phyloP scores from a whole-genome alignment of 331 rosid species.

The Cydonia oblonga region DNA sequence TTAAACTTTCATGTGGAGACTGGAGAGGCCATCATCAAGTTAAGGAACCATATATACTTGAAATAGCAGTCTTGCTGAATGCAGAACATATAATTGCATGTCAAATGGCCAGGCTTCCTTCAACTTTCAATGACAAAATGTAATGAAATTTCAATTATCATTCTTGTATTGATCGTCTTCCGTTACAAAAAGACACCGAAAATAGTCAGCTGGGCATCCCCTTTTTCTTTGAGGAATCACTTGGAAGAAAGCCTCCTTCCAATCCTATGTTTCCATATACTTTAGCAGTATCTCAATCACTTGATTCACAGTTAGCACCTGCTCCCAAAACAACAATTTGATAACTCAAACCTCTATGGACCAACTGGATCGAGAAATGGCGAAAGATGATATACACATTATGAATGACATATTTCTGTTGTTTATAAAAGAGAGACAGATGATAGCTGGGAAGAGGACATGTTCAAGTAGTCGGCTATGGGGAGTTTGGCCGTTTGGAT shows the following conservation, averaged over 20 bases:
- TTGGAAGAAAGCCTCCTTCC: conserved; percentile 66
- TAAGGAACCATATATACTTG: too few species aligned
- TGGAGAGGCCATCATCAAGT: too few species aligned
- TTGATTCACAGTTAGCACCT: conserved; percentile 96
- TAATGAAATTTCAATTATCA: not conserved
- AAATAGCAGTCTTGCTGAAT: not conserved
- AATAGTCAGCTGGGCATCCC: conserved; percentile 31
- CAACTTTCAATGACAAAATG: not conserved
- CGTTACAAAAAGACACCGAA: not conserved
- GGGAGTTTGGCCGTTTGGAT: conserved; percentile 90
- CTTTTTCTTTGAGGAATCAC: conserved; percentile 86
- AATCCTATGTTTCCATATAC: conserved; percentile 67
- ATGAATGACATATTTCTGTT: not conserved
- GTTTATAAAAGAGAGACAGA: not conserved
- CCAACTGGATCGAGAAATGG: not conserved
- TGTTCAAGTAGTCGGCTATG: conserved; percentile 63
- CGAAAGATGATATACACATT: not conserved
- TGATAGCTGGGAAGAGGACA: conserved; percentile 78
- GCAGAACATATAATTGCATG: not conserved
- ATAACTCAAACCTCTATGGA: not conserved
- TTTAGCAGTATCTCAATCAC: conserved; percentile 72
- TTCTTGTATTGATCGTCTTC: not conserved
- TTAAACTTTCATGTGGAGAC: too few species aligned
- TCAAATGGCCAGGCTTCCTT: not conserved
- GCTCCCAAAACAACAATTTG: conserved; percentile 13